Evolutionary conservation across 2,329 filamentous ascomycete genomes (phyloP).

Genomic region (Ophiosphaerella narmari): DNA sequence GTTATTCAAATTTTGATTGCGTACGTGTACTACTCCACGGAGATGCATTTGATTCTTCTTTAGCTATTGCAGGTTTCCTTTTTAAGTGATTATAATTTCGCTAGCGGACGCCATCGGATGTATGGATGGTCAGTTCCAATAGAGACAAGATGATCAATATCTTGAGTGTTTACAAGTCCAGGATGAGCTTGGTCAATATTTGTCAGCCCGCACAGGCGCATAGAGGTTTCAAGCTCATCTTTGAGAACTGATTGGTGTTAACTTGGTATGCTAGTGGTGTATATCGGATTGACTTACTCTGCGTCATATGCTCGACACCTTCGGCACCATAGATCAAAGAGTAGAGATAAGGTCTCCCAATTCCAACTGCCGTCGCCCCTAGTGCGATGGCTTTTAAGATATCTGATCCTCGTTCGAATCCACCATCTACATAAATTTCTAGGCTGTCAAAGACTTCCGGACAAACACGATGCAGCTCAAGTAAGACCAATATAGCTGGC

Average conservation of each 20-base stretch:
- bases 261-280: not conserved
- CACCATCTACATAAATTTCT: slow-evolving; percentile 68
- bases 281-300: slow-evolving; percentile 4
- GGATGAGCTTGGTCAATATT: slow-evolving; percentile 62
- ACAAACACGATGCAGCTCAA: slow-evolving; percentile 66
- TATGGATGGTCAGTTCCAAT: slow-evolving; percentile 20
- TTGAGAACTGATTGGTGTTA: slow-evolving; percentile 31
- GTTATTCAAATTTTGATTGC: no score
- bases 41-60: no score
- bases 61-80: no score
- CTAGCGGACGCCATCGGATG: not conserved
- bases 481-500: slow-evolving; percentile 36
- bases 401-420: slow-evolving; percentile 66
- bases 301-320: slow-evolving; percentile 4
- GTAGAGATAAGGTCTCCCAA: slow-evolving; percentile 65
- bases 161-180: slow-evolving; percentile 58
- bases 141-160: slow-evolving; percentile 27
- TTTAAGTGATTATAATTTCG: no score
- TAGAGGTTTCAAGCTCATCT: slow-evolving; percentile 66
- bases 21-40: no score
- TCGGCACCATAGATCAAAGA: slow-evolving; percentile 21
- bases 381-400: slow-evolving; percentile 70
- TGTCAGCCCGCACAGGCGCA: slow-evolving; percentile 66
- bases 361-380: slow-evolving; percentile 64
- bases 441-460: slow-evolving; percentile 63